These are phyloP conservation scores for Aspergillus eucalypticola DNA, from an alignment of 2,329 filamentous ascomycete genomes.

Conservation along the genomic window DNA sequence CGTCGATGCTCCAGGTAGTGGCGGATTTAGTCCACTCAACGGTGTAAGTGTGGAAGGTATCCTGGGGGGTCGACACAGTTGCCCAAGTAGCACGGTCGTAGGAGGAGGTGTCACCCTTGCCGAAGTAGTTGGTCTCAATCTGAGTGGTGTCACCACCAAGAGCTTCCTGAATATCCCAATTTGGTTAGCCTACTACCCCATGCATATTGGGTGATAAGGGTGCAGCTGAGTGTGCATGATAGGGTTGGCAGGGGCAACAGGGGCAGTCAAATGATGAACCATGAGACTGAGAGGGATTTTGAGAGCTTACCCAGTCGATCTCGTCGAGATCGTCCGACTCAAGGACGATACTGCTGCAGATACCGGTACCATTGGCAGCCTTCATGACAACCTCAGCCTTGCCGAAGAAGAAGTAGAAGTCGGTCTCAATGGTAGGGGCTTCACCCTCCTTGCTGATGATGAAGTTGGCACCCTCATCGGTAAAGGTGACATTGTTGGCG, in stretches of 20 bases:
- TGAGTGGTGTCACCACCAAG: slow-evolving; percentile 37
- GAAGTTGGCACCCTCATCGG: slow-evolving; percentile 73
- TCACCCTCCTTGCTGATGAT: slow-evolving; percentile 76
- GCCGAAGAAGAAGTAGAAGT: slow-evolving; percentile 99
- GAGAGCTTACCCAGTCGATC: slow-evolving; percentile 85
- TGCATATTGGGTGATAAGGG: neutral
- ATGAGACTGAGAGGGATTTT: neutral
- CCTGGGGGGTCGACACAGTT: slow-evolving; percentile 59
- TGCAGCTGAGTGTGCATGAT: slow-evolving; percentile 4
- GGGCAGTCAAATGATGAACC: neutral
- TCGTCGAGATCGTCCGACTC: slow-evolving; percentile 94
- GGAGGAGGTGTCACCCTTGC: slow-evolving; percentile 75
- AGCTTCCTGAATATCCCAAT: slow-evolving; percentile 31
- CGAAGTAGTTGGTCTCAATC: slow-evolving; percentile 89
- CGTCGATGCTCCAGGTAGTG: slow-evolving; percentile 67
- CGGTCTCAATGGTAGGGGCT: slow-evolving; percentile 78
- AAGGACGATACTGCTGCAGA: slow-evolving; percentile 88
- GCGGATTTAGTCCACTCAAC: slow-evolving; percentile 67
- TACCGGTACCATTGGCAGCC: slow-evolving; percentile 80
- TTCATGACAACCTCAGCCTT: slow-evolving; percentile 83
- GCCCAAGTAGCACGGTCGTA: slow-evolving; percentile 87
- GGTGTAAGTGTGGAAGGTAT: slow-evolving; percentile 47
- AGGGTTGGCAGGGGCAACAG: slow-evolving; percentile 38
- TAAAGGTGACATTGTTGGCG: slow-evolving; percentile 66
- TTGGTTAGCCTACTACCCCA: slow-evolving; percentile 56